A percentile compares a stretch with the other conserved stretches of the same genome.
Evolutionary conservation across 2,329 filamentous ascomycete species (phyloP).

Genomic region (Epichloe baconii): DNA sequence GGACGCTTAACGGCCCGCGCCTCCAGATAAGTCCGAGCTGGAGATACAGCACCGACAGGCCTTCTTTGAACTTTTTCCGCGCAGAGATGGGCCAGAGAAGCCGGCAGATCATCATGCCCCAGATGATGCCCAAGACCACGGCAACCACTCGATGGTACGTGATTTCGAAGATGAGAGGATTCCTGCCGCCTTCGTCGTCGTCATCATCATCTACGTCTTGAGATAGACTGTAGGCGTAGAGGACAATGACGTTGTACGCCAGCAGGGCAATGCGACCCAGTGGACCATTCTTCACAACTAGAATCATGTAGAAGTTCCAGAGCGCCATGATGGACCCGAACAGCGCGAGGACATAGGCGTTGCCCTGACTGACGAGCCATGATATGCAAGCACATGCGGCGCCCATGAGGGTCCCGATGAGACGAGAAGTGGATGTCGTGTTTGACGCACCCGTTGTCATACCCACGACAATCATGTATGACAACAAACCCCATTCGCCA

Average conservation of each 20-base stretch:
- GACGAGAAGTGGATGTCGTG: constrained; percentile 76
- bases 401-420: constrained; percentile 75
- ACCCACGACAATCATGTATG: constrained; percentile 94
- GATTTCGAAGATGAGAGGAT: constrained; percentile 79
- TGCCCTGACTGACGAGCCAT: constrained; percentile 66
- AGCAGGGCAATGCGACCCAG: constrained; percentile 89
- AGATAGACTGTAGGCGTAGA: constrained; percentile 87
- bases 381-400: constrained; percentile 60
- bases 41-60: constrained; percentile 80
- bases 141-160: constrained; percentile 76
- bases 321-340: constrained; percentile 72
- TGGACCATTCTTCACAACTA: constrained; percentile 71
- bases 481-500: constrained; percentile 91
- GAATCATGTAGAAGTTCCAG: constrained; percentile 79
- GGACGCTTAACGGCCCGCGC: constrained; percentile 68
- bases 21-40: constrained; percentile 96
- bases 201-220: constrained; percentile 68
- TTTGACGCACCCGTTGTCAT: constrained; percentile 97
- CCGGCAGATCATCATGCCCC: constrained; percentile 83
- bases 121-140: constrained; percentile 75
- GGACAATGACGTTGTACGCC: constrained; percentile 87
- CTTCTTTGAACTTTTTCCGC: constrained; percentile 75
- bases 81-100: constrained; percentile 91
- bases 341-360: constrained; percentile 61
- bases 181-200: constrained; percentile 75